phyloP scores from a whole-genome alignment of 768 basidiomycete species.

The Lactifluus echinatus region DNA sequence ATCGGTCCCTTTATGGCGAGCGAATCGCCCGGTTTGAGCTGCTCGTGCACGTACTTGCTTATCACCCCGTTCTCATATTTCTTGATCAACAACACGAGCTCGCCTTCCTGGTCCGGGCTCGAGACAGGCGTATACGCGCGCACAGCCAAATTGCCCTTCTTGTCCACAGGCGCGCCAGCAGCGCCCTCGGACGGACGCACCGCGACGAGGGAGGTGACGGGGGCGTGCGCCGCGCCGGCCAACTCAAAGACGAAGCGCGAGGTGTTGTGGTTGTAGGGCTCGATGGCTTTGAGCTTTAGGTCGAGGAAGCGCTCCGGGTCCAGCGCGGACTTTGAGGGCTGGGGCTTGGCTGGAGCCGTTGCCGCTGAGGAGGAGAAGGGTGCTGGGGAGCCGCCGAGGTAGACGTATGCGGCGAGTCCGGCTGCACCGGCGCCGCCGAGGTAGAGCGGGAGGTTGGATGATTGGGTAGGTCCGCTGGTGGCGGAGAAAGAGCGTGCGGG shows the following conservation, averaged over 20 bases:
- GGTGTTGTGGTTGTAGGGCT: conserved; percentile 93
- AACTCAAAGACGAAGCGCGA: conserved; percentile 76
- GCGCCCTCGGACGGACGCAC: conserved; percentile 64
- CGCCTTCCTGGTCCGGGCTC: conserved; percentile 60
- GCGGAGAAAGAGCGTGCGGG: conserved; percentile 41
- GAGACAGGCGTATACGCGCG: conserved; percentile 95
- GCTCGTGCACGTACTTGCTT: conserved; percentile 69
- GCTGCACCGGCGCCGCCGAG: conserved; percentile 36
- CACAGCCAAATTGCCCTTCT: conserved; percentile 80
- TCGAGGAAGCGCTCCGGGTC: conserved; percentile 69
- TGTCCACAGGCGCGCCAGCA: conserved; percentile 39
- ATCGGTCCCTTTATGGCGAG: conserved; percentile 89
- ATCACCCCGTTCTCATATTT: conserved; percentile 75
- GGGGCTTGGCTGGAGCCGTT: conserved; percentile 24
- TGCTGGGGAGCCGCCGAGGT: conserved; percentile 33
- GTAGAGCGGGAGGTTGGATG: conserved; percentile 40
- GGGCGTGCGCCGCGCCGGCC: conserved; percentile 70
- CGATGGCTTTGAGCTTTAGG: conserved; percentile 72
- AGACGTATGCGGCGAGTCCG: conserved; percentile 38
- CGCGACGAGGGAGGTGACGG: conserved; percentile 69
- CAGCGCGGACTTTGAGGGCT: conserved; percentile 58
- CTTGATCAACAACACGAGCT: conserved; percentile 78
- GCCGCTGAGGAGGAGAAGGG: conserved; percentile 13
- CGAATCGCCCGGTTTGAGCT: conserved; percentile 71
- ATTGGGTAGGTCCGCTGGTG: conserved; percentile 29